Evolutionary conservation across 2,329 filamentous ascomycete genomes (phyloP), one percentile per base, ranked within the genome.

Genomic region (Penicillium sp.): DNA sequence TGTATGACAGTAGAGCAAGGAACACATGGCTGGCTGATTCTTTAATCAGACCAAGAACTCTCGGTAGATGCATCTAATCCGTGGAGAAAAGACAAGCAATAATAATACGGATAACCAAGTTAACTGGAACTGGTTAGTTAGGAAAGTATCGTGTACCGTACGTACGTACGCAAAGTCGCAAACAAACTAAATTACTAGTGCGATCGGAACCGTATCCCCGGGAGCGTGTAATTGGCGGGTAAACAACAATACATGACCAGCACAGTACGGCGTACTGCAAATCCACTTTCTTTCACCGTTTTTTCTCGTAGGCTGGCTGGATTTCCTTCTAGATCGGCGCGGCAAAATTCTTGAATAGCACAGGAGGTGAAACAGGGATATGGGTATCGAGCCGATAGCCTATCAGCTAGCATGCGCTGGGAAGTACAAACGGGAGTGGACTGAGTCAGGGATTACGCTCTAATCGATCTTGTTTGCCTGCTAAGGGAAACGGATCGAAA

Each of bases 131-230:
- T 38, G 14, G 33, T 21, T 46, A 53, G 40, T 28, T 16, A 23
- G 46, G 12, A 40, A 53, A 23, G 18, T 47, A 30, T 11, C 8
- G 7, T 45, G 50, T 45, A 46, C 20, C 8, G 46, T 24, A 38
- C 16, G 26, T 55, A 55, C 30, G 30, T 2, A 11, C 12, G 30
- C 30, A 35, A 3, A 35, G 30, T 35, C 23, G 23, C 5, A 26
- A 40, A 35, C 21, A 48, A 38, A 16, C 30, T 38, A 28, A n/a
- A 3, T 40, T 40, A 55, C 45, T 48, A 55, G 46, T 20, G 30
- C 33, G 20, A 50, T 50, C 56, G 56, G 56, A 50, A 58, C 56
- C 51, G 46, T 47, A 54, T 58, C 56, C 56, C 56, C 56, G 50
- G 56, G 46, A 46, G 18, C 20, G 8, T 49, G 26, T 52, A 20